These are phyloP conservation scores for Colletotrichum lini DNA, from an alignment of 2,329 filamentous ascomycete genomes.

Conservation along the genomic window DNA sequence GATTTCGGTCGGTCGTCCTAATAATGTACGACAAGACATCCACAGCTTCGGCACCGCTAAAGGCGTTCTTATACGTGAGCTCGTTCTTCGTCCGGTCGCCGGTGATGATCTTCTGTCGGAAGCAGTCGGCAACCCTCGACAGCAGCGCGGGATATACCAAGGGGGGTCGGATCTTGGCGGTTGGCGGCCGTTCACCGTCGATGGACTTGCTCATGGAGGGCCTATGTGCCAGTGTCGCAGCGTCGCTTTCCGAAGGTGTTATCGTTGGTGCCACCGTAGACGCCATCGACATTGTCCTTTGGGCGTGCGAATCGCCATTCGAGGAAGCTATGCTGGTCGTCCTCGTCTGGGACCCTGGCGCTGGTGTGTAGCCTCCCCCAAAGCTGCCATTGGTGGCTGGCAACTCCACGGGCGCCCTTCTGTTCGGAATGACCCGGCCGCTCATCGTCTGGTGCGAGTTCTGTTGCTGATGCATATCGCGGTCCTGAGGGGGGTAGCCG, in stretches of 20 bases:
- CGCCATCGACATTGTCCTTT: conserved; percentile 91
- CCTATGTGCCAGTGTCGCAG: conserved; percentile 64
- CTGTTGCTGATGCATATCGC: conserved; percentile 59
- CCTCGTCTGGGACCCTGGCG: conserved; percentile 69
- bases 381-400: conserved; percentile 55
- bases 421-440: conserved; percentile 89
- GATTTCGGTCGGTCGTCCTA: conserved; percentile 94
- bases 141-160: conserved; percentile 94
- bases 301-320: conserved; percentile 60
- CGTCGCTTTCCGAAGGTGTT: conserved; percentile 70
- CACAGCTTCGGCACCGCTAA: conserved; percentile 95
- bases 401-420: conserved; percentile 62
- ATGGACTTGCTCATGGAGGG: conserved; percentile 71
- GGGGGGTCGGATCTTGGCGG: conserved; percentile 78
- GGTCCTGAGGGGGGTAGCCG: conserved; percentile 78
- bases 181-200: conserved; percentile 70
- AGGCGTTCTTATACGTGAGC: conserved; percentile 96
- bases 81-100: conserved; percentile 96
- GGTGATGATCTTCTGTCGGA: conserved; percentile 88
- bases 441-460: conserved; percentile 90
- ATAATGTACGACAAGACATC: conserved; percentile 97
- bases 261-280: conserved; percentile 84
- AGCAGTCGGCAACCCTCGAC: conserved; percentile 93
- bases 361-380: conserved; percentile 57
- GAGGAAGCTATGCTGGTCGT: conserved; percentile 75